Conservation (phyloP, 2,329 filamentous ascomycete genomes). For the Xylaria sp. region DNA sequence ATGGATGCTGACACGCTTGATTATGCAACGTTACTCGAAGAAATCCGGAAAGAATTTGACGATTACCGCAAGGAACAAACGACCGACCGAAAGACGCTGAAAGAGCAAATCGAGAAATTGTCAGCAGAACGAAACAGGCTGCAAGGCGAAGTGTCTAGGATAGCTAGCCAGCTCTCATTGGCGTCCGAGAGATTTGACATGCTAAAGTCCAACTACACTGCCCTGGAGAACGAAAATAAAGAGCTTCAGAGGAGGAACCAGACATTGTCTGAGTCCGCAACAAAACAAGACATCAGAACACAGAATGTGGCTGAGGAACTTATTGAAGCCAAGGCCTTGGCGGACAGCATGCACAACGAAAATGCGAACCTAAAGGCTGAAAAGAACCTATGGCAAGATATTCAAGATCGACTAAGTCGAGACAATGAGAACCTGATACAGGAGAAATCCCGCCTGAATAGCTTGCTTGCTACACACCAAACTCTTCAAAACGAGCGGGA, state of each 20-base stretch:
- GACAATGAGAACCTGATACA: constrained; percentile 86
- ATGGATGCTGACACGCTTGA: constrained; percentile 64
- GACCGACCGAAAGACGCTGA: constrained; percentile 80
- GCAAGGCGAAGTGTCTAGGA: constrained; percentile 79
- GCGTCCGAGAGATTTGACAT: constrained; percentile 87
- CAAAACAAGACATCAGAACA: constrained; percentile 86
- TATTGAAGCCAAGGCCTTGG: constrained; percentile 79
- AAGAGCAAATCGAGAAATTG: constrained; percentile 81
- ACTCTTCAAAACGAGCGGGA: constrained; percentile 92
- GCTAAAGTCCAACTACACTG: constrained; percentile 83
- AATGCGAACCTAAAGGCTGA: constrained; percentile 92
- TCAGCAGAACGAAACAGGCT: constrained; percentile 82
- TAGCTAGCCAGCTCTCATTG: constrained; percentile 80
- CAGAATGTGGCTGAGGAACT: constrained; percentile 94
- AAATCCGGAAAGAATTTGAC: constrained; percentile 89
- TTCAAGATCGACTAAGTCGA: constrained; percentile 84
- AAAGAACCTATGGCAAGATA: constrained; percentile 92
- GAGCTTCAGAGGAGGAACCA: constrained; percentile 86
- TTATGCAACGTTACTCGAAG: constrained; percentile 79
- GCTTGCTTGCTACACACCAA: constrained; percentile 81
- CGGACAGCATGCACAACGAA: constrained; percentile 89
- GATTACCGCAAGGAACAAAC: constrained; percentile 84
- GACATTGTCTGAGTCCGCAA: constrained; percentile 77
- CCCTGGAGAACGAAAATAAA: constrained; percentile 81
- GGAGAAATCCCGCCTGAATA: constrained; percentile 83